These are phyloP conservation scores for Pestalotiopsis sp. DNA, from an alignment of 2,329 filamentous ascomycete genomes.

Conservation along the genomic window DNA sequence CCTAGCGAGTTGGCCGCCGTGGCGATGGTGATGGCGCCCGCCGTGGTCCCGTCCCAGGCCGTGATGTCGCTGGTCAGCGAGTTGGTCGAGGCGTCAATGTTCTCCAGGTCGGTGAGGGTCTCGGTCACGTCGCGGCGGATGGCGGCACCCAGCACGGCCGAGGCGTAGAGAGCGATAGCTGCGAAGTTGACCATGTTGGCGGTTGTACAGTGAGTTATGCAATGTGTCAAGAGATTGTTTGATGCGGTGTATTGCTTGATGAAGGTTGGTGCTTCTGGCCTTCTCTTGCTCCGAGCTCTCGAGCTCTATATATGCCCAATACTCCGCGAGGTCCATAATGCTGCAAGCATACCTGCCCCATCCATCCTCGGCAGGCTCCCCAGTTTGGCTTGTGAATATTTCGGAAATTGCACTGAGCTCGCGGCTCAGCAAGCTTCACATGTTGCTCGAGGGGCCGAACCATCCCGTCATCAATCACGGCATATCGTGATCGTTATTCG, in stretches of 20 bases:
- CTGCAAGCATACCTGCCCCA: constrained; percentile 3
- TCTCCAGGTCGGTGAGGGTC: constrained; percentile 5
- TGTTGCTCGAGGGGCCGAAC: not conserved
- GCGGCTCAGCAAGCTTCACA: not conserved
- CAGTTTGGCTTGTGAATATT: constrained; percentile 1
- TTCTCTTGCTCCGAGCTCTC: not conserved
- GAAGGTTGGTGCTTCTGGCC: not conserved
- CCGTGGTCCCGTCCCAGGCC: constrained; percentile 5
- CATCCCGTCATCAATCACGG: constrained; percentile 5
- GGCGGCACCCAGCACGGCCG: not conserved
- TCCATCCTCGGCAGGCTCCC: constrained; percentile 4
- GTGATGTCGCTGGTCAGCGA: constrained; percentile 5
- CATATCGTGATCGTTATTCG: not conserved
- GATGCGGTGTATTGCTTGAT: not conserved
- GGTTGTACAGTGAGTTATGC: not conserved
- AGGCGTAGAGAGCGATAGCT: not conserved
- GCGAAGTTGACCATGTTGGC: constrained; percentile 11
- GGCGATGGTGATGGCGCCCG: constrained; percentile 5
- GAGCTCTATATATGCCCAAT: not conserved
- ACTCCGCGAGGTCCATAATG: not conserved
- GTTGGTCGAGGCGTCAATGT: constrained; percentile 3
- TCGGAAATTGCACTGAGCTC: not conserved
- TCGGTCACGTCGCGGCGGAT: constrained; percentile 6
- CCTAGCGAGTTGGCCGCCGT: not conserved
- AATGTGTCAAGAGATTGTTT: not conserved